Evolutionary conservation across 2,329 filamentous ascomycete species (phyloP).

Genomic region (Penicillium sp.): DNA sequence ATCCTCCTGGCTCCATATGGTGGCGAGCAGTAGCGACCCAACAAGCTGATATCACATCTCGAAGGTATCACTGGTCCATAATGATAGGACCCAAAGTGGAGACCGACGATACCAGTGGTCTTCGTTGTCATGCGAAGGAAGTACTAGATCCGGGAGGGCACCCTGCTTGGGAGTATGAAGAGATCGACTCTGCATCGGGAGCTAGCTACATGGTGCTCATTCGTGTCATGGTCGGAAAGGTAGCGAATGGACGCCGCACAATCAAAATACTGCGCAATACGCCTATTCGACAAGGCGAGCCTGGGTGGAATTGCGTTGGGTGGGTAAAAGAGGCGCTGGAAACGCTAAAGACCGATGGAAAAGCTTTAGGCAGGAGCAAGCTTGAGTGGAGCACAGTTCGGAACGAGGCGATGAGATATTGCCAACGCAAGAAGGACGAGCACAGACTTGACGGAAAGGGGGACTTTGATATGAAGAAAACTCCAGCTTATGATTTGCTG

Average conservation of each 20-base stretch:
- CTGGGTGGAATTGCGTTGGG: conserved; percentile 44
- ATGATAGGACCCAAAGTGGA: conserved; percentile 41
- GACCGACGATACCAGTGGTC: conserved; percentile 16
- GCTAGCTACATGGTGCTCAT: conserved; percentile 31
- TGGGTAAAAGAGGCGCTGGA: conserved; percentile 46
- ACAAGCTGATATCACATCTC: conserved; percentile 1
- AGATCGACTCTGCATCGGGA: conserved; percentile 17
- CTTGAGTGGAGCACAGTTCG: conserved; percentile 37
- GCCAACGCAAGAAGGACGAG: conserved; percentile 37
- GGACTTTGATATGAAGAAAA: conserved; percentile 30
- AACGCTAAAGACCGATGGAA: conserved; percentile 26
- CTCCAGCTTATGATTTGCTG: conserved; percentile 40
- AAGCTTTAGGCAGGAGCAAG: conserved; percentile 33
- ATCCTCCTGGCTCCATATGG: no score
- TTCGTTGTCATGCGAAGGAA: conserved; percentile 37
- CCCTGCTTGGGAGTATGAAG: conserved; percentile 32
- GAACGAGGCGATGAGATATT: conserved; percentile 40
- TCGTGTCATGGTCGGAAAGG: conserved; percentile 34
- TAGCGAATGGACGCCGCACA: conserved; percentile 29
- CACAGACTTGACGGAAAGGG: conserved; percentile 43
- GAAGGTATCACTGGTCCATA: conserved; percentile 39
- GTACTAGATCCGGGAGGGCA: conserved; percentile 7
- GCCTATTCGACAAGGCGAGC: conserved; percentile 29
- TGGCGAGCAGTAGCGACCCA: no score
- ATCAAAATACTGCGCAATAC: conserved; percentile 30